Evolutionary conservation across 2,329 filamentous ascomycete species (phyloP), one percentile per base, ranked within the genome.

Genomic region (Colletotrichum sp.): DNA sequence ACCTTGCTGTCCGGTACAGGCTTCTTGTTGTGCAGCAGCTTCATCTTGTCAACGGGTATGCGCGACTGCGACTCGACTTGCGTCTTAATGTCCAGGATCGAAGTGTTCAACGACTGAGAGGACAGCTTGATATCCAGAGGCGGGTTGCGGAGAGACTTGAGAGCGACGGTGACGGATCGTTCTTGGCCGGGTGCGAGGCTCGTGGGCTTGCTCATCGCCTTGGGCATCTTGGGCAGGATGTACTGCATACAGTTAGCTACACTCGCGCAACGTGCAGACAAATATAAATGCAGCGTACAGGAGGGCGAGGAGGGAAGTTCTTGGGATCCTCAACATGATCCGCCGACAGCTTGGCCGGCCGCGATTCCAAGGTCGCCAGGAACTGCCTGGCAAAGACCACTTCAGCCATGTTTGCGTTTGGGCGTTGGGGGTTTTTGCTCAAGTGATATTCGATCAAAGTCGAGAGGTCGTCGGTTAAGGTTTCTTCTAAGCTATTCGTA

Each of bases 271-370:
- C 8, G n/a, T 2, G 64, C 32, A 36, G 60, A 24, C 14, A 32
- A 79, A 82, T 43, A 39, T 32, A 66, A 84, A 82, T 43, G 30
- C 39, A 66, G 84, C 93, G 34, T 91, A 98, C 96, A 18, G 96
- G 94, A 78, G 92, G 90, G 77, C 94, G 92, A 30, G 94, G 88
- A 28, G 95, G 94, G 83, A 96, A 96, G 79, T 90, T 92, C 81
- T 93, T 93, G 66, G 95, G 92, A 82, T 98, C 95, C 85, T 96
- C 95, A 84, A 98, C 93, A 92, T 98, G 94, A 84, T 99, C 95
- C 78, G 95, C 89, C n/a, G 94, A 92, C 78, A 99, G 91, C 88
- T 96, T 98, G 80, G 93, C 85, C 9, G 96, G 94, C 66, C 93
- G 93, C 76, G 92, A 91, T 85, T 98, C 95, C 77, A 99, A 91